Base-by-base conservation (phyloP, 371 early-diverging fungal species). In the Dichotomocladium elegans region DNA sequence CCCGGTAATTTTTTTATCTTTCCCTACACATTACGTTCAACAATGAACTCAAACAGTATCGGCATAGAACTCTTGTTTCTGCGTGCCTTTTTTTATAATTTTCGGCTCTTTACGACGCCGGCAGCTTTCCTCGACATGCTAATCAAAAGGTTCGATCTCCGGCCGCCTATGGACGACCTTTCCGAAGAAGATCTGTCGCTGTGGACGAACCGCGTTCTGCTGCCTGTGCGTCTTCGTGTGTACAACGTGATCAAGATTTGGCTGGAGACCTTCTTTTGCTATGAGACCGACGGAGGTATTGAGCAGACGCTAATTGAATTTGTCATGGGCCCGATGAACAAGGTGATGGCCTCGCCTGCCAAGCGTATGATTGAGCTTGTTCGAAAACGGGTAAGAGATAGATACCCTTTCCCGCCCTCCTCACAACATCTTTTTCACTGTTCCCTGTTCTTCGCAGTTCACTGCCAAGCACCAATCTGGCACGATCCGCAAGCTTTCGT, bases 231-330 rank as follows among this genome's bases (percentile, higher is more conserved):
- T 11, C 64, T 95, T 35, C 81, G 81, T 12, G 96, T 97, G 1
- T 90, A 82, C 70, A 94, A 93, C 63, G 84, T 94, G 7, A 84
- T 94, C 67, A 93, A 94, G 60, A 82, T 81, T 4, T 97, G 98
- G 98, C 70, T 97, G 11, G 95, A 95, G 67, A 71, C 70, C 31
- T 87, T 87, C 64, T 94, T 71, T 52, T 56, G 79, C 60, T 69
- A 79, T 14, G 92, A 92, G 29, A 79, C 84, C 50, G 85, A 87
- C 50, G 68, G 47, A 7, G 33, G 26, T n/a, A 62, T 65, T 7
- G 68, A 72, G 45, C 35, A 61, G 4, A 2, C 47, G 2, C 29
- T 77, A 1, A 19, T 61, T 0, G 53, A 62, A 9, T 77, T 77
- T 47, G 58, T 61, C 4, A 51, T 47, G 0, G 52, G 42, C 1